A percentile compares a stretch with the other conserved stretches of the same genome.
Conservation (phyloP, 768 basidiomycete genomes). For the Pleurotus eryngii region DNA sequence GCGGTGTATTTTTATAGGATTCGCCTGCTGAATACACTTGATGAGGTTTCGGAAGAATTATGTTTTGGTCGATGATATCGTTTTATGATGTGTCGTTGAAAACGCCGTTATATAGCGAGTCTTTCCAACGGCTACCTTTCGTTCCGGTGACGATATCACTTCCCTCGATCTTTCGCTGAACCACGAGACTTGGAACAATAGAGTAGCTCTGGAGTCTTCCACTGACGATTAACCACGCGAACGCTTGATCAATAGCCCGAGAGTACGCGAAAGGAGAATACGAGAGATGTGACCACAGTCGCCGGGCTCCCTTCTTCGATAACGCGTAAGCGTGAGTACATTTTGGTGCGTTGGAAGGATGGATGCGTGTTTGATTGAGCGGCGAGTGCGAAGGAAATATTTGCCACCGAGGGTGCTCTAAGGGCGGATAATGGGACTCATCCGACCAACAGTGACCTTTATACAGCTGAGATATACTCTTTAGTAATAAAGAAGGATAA, state of each 20-base stretch:
- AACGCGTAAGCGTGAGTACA: constrained; percentile 76
- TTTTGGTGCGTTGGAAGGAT: constrained; percentile 59
- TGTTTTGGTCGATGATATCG: no score
- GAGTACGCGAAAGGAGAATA: constrained; percentile 73
- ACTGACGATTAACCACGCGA: constrained; percentile 61
- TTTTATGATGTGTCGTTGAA: constrained; percentile 21
- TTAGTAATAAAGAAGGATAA: background rate
- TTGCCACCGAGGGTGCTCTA: constrained; percentile 15
- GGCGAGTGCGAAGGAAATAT: constrained; percentile 3
- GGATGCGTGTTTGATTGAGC: constrained; percentile 29
- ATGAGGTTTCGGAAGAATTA: no score
- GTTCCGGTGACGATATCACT: constrained; percentile 54
- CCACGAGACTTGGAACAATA: constrained; percentile 62
- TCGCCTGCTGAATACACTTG: background rate
- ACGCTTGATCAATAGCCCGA: constrained; percentile 72
- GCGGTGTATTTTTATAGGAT: background rate
- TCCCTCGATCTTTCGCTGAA: constrained; percentile 55
- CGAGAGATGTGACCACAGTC: constrained; percentile 55
- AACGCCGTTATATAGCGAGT: constrained; percentile 44
- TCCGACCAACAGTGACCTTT: constrained; percentile 81
- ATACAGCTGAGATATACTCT: background rate
- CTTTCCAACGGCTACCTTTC: constrained; percentile 56
- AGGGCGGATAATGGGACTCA: constrained; percentile 46
- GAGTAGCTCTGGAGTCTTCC: constrained; percentile 57
- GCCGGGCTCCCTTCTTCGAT: constrained; percentile 55